Base-by-base conservation (phyloP, 2,329 filamentous ascomycete species). In the Lecanosticta acicola region DNA sequence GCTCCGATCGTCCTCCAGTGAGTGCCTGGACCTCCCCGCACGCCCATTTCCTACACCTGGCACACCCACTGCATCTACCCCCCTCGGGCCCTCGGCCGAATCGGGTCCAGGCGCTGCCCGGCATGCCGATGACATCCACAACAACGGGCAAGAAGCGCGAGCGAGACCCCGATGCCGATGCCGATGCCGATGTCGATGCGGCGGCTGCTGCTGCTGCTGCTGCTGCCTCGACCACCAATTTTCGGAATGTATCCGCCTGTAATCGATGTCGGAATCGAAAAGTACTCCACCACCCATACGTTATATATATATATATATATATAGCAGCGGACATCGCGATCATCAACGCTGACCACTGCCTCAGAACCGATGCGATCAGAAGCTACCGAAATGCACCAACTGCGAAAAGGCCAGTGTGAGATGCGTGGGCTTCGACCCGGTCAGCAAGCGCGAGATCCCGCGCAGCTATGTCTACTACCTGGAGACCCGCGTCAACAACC, bases 361-460 rank as follows among this genome's bases (percentile, higher is more conserved):
- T n/a, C 24, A 55, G 74, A 97, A 96, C 65, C 79, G 89, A 43
- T 97, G 91, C 69, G 91, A 97, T 68, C 91, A 96, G 75, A 84
- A 85, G 55, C 76, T 97, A 51, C 91, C 91, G 7, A 87, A 86
- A 59, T 97, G 91, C 66, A 84, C 86, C 34, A 87, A 87, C 57
- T 97, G 91, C 69, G 88, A 90, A 66, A 96, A 96, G 71, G 90
- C 87, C n/a, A 79, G 80, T 48, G 87, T 94, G 37, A 84, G 86
- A 56, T 97, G 93, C 66, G 88, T 96, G 41, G 91, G 91, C 52
- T 96, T 95, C 67, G 91, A 97, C 65, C 90, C 91, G 26, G 95
- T 96, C 62, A 94, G 88, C 18, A 96, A 96, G 75, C 83, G 87
- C 63, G 89, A 96, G 69, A 95, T 97, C 48, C 91, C 91, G 40